These are phyloP conservation scores for Solanum raphanifolium DNA, from an alignment of 257 asterid species.

Conservation along the genomic window DNA sequence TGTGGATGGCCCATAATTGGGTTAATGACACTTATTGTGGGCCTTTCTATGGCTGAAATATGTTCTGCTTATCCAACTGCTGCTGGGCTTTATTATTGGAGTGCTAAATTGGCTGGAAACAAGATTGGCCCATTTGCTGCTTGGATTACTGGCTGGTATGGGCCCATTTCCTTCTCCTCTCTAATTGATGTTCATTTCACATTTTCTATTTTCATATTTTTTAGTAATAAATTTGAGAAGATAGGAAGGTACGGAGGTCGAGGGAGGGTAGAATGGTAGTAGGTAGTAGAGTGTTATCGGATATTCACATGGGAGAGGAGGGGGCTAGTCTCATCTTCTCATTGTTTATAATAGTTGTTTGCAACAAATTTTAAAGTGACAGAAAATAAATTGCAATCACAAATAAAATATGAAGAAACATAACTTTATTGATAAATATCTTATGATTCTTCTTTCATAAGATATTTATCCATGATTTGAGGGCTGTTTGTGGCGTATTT, in stretches of 20 bases:
- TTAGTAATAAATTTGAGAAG: background rate
- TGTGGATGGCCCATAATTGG: constrained; percentile 58
- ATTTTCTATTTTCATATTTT: background rate
- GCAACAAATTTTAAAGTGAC: background rate
- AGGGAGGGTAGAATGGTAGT: background rate
- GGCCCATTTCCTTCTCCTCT: background rate
- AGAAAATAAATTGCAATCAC: background rate
- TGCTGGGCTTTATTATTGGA: constrained; percentile 57
- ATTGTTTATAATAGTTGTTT: background rate
- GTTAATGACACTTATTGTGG: constrained; percentile 28
- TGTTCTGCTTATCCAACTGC: constrained; percentile 67
- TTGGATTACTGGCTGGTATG: constrained; percentile 58
- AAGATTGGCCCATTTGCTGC: constrained; percentile 45
- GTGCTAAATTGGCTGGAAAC: constrained; percentile 35
- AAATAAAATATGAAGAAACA: background rate
- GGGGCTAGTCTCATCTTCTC: background rate
- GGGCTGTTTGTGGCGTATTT: background rate
- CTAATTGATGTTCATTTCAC: background rate
- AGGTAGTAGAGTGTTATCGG: background rate
- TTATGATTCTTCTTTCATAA: too few species aligned
- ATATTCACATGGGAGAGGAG: background rate
- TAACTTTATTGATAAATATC: too few species aligned
- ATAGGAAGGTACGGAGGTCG: background rate
- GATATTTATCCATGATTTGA: background rate
- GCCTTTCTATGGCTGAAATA: constrained; percentile 49